phyloP scores from a whole-genome alignment of 768 basidiomycete species.

The Piloderma croceum region DNA sequence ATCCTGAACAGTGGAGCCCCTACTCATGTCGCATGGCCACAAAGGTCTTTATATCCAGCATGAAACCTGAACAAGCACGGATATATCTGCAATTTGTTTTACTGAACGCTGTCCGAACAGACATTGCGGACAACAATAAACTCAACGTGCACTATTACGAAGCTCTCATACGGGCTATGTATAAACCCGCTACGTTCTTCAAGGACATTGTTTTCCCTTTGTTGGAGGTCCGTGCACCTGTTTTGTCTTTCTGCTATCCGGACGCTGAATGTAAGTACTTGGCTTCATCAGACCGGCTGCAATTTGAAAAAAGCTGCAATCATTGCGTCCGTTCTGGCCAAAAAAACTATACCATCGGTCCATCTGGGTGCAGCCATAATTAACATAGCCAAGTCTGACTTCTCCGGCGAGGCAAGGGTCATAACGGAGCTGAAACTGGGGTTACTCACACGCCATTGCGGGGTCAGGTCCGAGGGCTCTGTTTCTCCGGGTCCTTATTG shows the following conservation, averaged over 20 bases:
- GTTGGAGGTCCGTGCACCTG: conserved; percentile 35
- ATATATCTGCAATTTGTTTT: conserved; percentile 44
- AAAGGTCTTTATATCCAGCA: conserved; percentile 46
- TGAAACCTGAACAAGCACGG: conserved; percentile 44
- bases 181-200: conserved; percentile 52
- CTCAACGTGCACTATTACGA: conserved; percentile 47
- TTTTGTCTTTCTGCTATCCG: too few relatives aligned
- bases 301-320: conserved; percentile 49
- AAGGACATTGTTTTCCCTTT: conserved; percentile 50
- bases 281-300: conserved; percentile 34
- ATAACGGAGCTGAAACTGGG: too few relatives aligned
- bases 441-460: too few relatives aligned
- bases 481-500: conserved; percentile 49
- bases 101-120: conserved; percentile 39
- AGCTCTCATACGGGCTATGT: conserved; percentile 44
- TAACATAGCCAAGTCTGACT: conserved; percentile 44
- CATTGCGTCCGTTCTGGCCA: conserved; percentile 42
- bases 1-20: conserved; percentile 44
- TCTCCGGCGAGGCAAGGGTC: too few relatives aligned
- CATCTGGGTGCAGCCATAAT: conserved; percentile 47
- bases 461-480: conserved; percentile 40
- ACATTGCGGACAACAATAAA: conserved; percentile 41
- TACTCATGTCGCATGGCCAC: conserved; percentile 46
- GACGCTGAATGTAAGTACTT: neutral
- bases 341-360: conserved; percentile 43